A percentile compares a stretch with the other conserved stretches of the same genome.
Evolutionary conservation across 306 rosid genomes (phyloP).

Genomic region (Comarum palustre): DNA sequence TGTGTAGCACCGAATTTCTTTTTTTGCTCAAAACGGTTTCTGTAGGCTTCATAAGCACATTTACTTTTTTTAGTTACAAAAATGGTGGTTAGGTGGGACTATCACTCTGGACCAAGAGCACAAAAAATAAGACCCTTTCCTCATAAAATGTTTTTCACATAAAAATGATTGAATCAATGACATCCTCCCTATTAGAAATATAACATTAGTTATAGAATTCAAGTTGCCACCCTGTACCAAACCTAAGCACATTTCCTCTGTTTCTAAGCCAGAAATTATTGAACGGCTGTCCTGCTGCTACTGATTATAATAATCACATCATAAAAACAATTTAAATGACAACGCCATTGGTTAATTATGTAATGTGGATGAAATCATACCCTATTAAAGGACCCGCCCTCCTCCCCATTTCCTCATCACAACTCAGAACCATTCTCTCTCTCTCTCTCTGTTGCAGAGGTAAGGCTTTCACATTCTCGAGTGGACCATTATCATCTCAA

Average conservation of each 20-base stretch:
- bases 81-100: too few species aligned
- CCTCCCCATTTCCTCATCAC: conserved; percentile 7
- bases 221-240: too few species aligned
- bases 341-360: background rate
- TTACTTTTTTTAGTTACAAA: too few species aligned
- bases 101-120: too few species aligned
- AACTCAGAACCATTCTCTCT: background rate
- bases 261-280: background rate
- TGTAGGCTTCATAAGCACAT: background rate
- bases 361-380: conserved; percentile 5
- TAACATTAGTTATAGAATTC: too few species aligned
- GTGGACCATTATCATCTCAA: background rate
- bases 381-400: conserved; percentile 3
- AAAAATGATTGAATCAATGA: too few species aligned
- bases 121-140: too few species aligned
- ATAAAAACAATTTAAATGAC: background rate
- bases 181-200: too few species aligned
- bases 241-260: too few species aligned
- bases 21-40: background rate
- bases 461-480: background rate
- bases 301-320: background rate
- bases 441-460: conserved; percentile 11
- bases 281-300: conserved; percentile 10
- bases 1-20: background rate
- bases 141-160: too few species aligned